phyloP scores from a whole-genome alignment of 1,284 basidiomycete genomes.

The Moesziomyces antarcticus region DNA sequence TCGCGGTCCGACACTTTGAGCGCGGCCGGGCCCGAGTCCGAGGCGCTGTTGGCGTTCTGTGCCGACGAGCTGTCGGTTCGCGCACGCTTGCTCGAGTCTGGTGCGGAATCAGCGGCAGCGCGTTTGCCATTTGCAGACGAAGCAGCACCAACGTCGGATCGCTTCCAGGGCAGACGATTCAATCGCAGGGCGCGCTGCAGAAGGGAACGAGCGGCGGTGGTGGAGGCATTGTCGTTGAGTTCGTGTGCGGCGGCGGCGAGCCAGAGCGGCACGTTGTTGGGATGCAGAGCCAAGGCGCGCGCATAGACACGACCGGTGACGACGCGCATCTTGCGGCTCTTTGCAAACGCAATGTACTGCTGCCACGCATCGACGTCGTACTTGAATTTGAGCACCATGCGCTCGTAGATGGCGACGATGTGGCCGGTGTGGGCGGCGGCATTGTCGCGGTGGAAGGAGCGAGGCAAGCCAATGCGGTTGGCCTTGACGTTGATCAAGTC shows the following conservation, averaged over 20 bases:
- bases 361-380: slow-evolving; percentile 86
- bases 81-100: slow-evolving; percentile 18
- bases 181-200: slow-evolving; percentile 84
- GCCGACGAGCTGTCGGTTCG: slow-evolving; percentile 4
- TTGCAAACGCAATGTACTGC: slow-evolving; percentile 85
- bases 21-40: slow-evolving; percentile 29
- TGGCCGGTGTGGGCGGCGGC: slow-evolving; percentile 71
- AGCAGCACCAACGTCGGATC: background rate
- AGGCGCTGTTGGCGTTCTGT: background rate
- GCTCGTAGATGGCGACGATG: slow-evolving; percentile 89
- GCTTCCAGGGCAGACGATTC: slow-evolving; percentile 52
- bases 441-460: slow-evolving; percentile 53
- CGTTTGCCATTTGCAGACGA: slow-evolving; percentile 15
- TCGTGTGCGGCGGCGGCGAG: slow-evolving; percentile 88
- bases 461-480: slow-evolving; percentile 39
- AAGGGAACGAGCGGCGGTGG: slow-evolving; percentile 80
- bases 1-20: slow-evolving; percentile 48
- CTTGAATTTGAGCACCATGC: slow-evolving; percentile 88
- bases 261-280: slow-evolving; percentile 81
- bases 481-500: slow-evolving; percentile 50
- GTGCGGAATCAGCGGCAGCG: slow-evolving; percentile 1
- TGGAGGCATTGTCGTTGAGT: slow-evolving; percentile 79
- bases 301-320: slow-evolving; percentile 74
- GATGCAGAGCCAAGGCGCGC: slow-evolving; percentile 87
- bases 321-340: slow-evolving; percentile 81